A percentile compares a stretch with the other conserved stretches of the same genome.
Conservation (phyloP, 148 eudicot species). For the Diospyros kaki region DNA sequence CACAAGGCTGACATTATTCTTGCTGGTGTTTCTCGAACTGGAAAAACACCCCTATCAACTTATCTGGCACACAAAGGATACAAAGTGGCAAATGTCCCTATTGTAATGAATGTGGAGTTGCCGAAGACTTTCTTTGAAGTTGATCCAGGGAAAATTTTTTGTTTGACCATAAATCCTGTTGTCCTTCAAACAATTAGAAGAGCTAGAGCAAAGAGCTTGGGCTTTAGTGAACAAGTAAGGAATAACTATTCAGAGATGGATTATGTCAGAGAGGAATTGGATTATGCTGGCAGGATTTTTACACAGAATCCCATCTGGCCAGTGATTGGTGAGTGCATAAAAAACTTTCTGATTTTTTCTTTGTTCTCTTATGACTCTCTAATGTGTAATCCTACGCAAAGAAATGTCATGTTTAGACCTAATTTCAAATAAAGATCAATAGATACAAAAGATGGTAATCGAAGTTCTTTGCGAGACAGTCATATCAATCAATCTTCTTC, state of each 20-base stretch:
- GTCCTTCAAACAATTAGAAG: conserved; percentile 72
- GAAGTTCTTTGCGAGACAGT: neutral
- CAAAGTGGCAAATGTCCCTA: conserved; percentile 89
- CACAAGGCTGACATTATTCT: conserved; percentile 75
- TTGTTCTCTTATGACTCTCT: neutral
- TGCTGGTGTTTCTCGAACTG: conserved; percentile 86
- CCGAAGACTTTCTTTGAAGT: conserved; percentile 67
- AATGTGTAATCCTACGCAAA: neutral
- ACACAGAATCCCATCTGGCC: conserved; percentile 85
- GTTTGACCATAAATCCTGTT: conserved; percentile 71
- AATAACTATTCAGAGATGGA: conserved; percentile 74
- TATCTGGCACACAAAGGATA: conserved; percentile 89
- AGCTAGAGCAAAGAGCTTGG: conserved; percentile 76
- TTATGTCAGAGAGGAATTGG: conserved; percentile 66
- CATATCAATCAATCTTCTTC: neutral
- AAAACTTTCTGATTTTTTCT: neutral
- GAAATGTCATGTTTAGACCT: neutral
- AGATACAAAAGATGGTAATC: neutral
- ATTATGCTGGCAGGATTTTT: conserved; percentile 57
- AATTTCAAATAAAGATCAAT: neutral
- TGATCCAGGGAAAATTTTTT: conserved; percentile 73
- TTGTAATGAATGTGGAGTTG: conserved; percentile 60
- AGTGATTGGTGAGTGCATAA: conserved; percentile 66
- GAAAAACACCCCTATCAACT: conserved; percentile 88
- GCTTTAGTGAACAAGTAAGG: conserved; percentile 43